phyloP scores from a whole-genome alignment of 208 protist genomes.

The Trypanosoma melophagium region DNA sequence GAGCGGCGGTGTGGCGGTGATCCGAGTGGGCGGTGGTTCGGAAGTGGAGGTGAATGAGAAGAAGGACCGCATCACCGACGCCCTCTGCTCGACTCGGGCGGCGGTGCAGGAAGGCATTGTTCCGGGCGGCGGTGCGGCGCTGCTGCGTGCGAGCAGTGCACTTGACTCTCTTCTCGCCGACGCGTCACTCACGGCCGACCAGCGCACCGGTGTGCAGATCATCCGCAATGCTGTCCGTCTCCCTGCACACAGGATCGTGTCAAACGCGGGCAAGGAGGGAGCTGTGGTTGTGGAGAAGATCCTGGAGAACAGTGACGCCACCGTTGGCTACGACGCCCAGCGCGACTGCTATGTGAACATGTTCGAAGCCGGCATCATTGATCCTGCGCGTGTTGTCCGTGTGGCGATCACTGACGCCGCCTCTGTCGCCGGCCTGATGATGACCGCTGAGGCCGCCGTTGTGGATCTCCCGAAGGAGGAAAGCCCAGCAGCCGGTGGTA shows the following conservation, averaged over 20 bases:
- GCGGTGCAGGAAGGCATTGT: conserved; percentile 99
- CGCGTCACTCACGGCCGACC: conserved; percentile 53
- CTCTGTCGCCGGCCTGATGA: conserved; percentile 98
- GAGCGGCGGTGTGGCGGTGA: conserved; percentile 91
- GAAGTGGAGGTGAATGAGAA: conserved; percentile 99
- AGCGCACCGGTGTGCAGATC: conserved; percentile 83
- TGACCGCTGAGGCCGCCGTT: conserved; percentile 98
- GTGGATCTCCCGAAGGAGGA: conserved; percentile 64
- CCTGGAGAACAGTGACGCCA: conserved; percentile 71
- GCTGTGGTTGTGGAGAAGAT: conserved; percentile 97
- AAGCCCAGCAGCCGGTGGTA: conserved; percentile 7
- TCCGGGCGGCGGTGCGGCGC: conserved; percentile 95
- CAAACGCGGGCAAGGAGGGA: conserved; percentile 98
- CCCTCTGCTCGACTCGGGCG: conserved; percentile 98
- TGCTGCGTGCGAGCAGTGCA: conserved; percentile 91
- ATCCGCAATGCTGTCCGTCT: conserved; percentile 74
- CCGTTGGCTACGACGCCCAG: conserved; percentile 96
- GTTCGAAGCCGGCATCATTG: conserved; percentile 98
- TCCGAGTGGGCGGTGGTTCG: conserved; percentile 97
- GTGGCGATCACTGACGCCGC: conserved; percentile 97
- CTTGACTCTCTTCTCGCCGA: conserved; percentile 87
- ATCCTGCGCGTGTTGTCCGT: conserved; percentile 99
- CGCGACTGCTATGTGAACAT: conserved; percentile 97
- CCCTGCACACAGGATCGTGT: conserved; percentile 92
- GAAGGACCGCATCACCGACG: conserved; percentile 99